These are phyloP conservation scores for Trichophyton verrucosum DNA, from an alignment of 2,329 filamentous ascomycete genomes.

Conservation along the genomic window DNA sequence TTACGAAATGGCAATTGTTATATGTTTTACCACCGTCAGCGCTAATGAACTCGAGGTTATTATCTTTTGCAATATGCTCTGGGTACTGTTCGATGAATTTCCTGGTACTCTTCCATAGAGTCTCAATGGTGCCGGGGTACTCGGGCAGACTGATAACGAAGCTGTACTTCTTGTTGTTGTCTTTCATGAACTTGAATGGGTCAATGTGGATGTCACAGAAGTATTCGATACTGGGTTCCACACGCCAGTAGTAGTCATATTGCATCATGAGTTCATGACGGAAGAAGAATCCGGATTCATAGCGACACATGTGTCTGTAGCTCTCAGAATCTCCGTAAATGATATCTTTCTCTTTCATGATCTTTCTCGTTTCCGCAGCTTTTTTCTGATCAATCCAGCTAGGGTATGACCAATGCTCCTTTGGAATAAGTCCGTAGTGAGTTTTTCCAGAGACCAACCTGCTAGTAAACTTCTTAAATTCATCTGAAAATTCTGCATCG, in stretches of 20 bases:
- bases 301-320: conserved; percentile 99
- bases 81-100: conserved; percentile 86
- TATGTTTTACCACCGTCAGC: conserved; percentile 85
- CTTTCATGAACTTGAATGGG: conserved; percentile 91
- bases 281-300: conserved; percentile 99
- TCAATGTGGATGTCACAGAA: conserved; percentile 95
- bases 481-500: conserved; percentile 83
- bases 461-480: conserved; percentile 83
- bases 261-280: conserved; percentile 84
- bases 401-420: conserved; percentile 96
- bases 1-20: conserved; percentile 93
- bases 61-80: conserved; percentile 70
- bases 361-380: conserved; percentile 77
- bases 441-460: conserved; percentile 87
- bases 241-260: conserved; percentile 99
- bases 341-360: conserved; percentile 89
- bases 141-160: conserved; percentile 94
- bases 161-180: conserved; percentile 95
- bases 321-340: conserved; percentile 96
- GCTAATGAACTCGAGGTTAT: conserved; percentile 82
- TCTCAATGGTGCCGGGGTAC: conserved; percentile 91
- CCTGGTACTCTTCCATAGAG: conserved; percentile 88
- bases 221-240: conserved; percentile 92
- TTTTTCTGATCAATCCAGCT: conserved; percentile 91
- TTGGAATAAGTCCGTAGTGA: conserved; percentile 76